phyloP scores from a whole-genome alignment of 495 filamentous ascomycete species.

The Glonium stellatum region DNA sequence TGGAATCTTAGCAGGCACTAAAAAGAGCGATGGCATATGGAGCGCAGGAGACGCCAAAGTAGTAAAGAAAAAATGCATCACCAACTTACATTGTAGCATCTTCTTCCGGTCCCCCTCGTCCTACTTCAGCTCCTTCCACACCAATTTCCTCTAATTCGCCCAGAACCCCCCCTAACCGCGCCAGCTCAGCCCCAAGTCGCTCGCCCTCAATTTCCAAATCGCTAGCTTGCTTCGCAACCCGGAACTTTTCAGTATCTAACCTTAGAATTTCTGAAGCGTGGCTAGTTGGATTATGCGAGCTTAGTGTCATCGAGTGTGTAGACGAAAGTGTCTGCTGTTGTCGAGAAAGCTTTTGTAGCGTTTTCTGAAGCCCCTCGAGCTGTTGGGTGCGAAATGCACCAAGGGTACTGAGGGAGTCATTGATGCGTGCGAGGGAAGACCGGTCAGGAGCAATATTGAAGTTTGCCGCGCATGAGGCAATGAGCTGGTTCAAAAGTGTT shows the following conservation, averaged over 20 bases:
- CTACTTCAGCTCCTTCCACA: conserved; percentile 49
- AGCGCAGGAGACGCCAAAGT: too few relatives aligned
- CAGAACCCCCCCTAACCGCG: conserved; percentile 64
- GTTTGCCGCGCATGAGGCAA: conserved; percentile 81
- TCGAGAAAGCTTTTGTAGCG: conserved; percentile 67
- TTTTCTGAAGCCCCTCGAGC: conserved; percentile 61
- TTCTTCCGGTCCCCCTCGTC: conserved; percentile 48
- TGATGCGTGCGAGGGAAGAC: conserved; percentile 75
- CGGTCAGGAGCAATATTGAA: conserved; percentile 92
- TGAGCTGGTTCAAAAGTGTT: conserved; percentile 53
- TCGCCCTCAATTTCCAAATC: conserved; percentile 92
- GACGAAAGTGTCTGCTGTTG: conserved; percentile 58
- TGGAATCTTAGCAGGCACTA: neutral
- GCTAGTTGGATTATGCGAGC: conserved; percentile 61
- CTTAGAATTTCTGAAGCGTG: conserved; percentile 77
- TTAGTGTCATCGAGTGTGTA: conserved; percentile 64
- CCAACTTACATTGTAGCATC: conserved; percentile 41
- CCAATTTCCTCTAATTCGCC: conserved; percentile 81
- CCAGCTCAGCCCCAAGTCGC: conserved; percentile 72
- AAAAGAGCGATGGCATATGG: neutral
- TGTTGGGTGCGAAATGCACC: conserved; percentile 70
- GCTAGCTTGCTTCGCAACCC: conserved; percentile 76
- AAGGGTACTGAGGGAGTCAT: conserved; percentile 71
- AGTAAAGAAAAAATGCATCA: neutral
- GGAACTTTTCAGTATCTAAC: conserved; percentile 90